Conservation (phyloP, 2,329 filamentous ascomycete species). For the Zymoseptoria tritici region DNA sequence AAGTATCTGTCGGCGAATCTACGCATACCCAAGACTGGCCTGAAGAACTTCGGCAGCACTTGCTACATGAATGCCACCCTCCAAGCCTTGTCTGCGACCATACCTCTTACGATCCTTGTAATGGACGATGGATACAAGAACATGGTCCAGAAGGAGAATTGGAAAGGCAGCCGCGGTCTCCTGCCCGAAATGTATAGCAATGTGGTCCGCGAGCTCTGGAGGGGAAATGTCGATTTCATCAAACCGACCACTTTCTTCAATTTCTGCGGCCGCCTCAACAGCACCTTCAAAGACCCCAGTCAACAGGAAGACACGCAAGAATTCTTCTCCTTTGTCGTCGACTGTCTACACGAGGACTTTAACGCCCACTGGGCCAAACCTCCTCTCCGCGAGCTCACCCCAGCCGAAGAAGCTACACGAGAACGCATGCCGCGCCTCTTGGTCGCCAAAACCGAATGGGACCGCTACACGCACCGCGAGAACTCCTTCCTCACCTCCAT, state of each 20-base stretch:
- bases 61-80: constrained; percentile 92
- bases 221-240: constrained; percentile 45
- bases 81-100: constrained; percentile 72
- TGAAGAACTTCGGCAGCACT: constrained; percentile 72
- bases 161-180: constrained; percentile 58
- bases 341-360: constrained; percentile 78
- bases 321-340: constrained; percentile 75
- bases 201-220: constrained; percentile 55
- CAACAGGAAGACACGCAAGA: constrained; percentile 88
- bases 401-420: constrained; percentile 52
- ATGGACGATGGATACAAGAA: constrained; percentile 53
- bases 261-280: constrained; percentile 57
- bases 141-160: constrained; percentile 54
- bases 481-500: constrained; percentile 75
- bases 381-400: constrained; percentile 51
- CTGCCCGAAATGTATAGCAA: constrained; percentile 57
- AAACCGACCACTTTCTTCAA: constrained; percentile 44
- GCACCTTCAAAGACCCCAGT: constrained; percentile 48
- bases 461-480: constrained; percentile 59
- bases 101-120: constrained; percentile 56
- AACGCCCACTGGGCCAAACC: constrained; percentile 58
- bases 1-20: constrained; percentile 37
- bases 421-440: constrained; percentile 55
- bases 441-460: constrained; percentile 69
- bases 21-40: constrained; percentile 58